These are phyloP conservation scores for Quercus ilex DNA, from an alignment of 306 rosid species.

Conservation along the genomic window DNA sequence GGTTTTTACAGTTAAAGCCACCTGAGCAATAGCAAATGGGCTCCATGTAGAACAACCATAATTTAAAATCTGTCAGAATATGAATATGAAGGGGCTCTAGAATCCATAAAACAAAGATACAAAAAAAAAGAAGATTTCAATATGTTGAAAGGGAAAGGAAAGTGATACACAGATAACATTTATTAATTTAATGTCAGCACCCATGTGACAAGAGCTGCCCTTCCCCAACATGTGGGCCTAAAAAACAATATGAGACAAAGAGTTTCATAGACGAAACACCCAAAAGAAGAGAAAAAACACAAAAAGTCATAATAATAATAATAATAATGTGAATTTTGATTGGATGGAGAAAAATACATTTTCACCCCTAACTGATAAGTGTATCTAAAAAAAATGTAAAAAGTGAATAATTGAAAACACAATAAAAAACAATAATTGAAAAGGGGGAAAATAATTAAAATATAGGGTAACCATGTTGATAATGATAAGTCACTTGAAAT, in stretches of 20 bases:
- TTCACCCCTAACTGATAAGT: background rate
- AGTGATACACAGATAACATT: constrained; percentile 12
- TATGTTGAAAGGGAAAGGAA: constrained; percentile 29
- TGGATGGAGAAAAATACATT: background rate
- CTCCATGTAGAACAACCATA: background rate
- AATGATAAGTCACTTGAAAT: too few species aligned
- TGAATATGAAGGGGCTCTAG: constrained; percentile 14
- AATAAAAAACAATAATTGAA: too few species aligned
- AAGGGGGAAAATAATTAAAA: too few species aligned
- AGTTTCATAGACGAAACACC: background rate
- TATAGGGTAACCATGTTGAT: too few species aligned
- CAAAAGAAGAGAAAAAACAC: too few species aligned
- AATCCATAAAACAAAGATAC: constrained; percentile 21
- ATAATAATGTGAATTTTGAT: background rate
- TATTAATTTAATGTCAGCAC: constrained; percentile 36
- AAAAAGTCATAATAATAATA: too few species aligned
- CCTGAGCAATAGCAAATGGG: background rate
- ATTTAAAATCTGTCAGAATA: background rate
- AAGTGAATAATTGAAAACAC: too few species aligned
- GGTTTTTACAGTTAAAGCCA: background rate
- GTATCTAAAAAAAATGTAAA: too few species aligned
- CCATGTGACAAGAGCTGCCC: constrained; percentile 41
- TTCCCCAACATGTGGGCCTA: constrained; percentile 39
- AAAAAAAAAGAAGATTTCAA: constrained; percentile 31
- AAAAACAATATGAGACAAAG: constrained; percentile 28